Base-by-base conservation (phyloP, 2,329 filamentous ascomycete species). In the Colletotrichum horii region DNA sequence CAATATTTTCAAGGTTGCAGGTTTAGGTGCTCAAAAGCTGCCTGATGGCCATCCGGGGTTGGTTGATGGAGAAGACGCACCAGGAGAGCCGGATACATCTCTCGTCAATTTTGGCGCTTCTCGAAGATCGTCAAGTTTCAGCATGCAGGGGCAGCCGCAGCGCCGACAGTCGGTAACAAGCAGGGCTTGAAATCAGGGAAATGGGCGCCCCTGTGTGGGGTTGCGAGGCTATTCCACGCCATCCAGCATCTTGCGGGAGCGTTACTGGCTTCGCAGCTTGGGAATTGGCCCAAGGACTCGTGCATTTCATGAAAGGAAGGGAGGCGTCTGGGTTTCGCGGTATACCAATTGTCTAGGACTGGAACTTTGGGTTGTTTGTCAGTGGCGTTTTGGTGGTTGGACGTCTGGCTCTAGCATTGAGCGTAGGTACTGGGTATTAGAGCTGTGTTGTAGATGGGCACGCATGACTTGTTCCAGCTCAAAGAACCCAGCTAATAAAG, bases 1-100 rank as follows among this genome's bases (percentile, higher is more conserved):
- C 74, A 93, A 93, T 77, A 93, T 93, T 28, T 93, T 93, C 82
- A 90, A 88, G 77, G 90, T 93, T 3, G 85, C 86, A 8, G 91
- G 91, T 14, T 89, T 85, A 75, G 91, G 91, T 4, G 87, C 88
- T 16, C 91, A 92, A 81, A 89, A 84, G 77, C 83, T 91, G 28
- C 85, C 88, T 1, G 87, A 89, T 1, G 86, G 85, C 6, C 89
- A 91, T 78, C 85, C 85, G 0, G 87, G 85, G 14, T 78, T 85
- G 12, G 76, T 86, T 9, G 88, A 90, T 32, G 83, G 85, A 24
- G 90, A 91, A 74, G 91, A 92, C 78, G 91, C 90, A 3, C 87
- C 88, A 3, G 91, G 90, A n/a, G 91, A 93, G 79, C 85, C 87
- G 5, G 91, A 93, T 76, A 78, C 86, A 6, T 84, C 84, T 24